Evolutionary conservation across 2,329 filamentous ascomycete species (phyloP), one percentile per base, ranked within the genome.

Genomic region (Didymella sp.): DNA sequence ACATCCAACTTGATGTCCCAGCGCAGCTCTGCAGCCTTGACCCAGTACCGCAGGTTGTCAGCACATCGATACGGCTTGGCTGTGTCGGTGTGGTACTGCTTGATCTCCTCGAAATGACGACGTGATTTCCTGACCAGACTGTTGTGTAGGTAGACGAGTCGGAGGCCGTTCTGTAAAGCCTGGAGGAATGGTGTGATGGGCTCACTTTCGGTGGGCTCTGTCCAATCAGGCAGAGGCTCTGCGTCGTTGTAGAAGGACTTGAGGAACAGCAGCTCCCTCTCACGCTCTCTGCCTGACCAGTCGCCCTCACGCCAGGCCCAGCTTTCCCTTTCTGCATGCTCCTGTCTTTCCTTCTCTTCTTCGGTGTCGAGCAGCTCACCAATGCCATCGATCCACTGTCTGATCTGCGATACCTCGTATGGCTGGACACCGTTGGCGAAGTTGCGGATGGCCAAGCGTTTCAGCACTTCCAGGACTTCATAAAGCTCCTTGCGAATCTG

Each of bases 31-130:
- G 93, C 92, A 1, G 94, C 95, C 80, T 99, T 99, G 77, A 90
- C 85, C 94, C 95, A 99, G 81, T 90, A 99, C 37, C 92, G 87
- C 60, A 99, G 82, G 74, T 99, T 99, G 67, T 99, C 95, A 3
- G 93, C 92, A 61, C 89, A 89, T 45, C 95, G 89, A 75, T 99
- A 99, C 0, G 95, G 95, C 78, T 98, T 98, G 58, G 87, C 88
- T 9, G 95, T 94, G 75, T 99, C 92, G n/a, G 87, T 88, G 75
- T 98, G 95, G 76, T 89, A 97, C 9, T 85, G 85, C 55, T 91
- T 92, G 72, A 99, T 97, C 61, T 91, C 86, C 49, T 93, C 92
- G 73, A 98, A 98, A 7, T 90, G 90, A 27, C 91, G 85, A 71
- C 89, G 88, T 21, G 93, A 97, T 73, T 91, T 91, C 70, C 87